These are phyloP conservation scores for Glarea lozoyensis DNA, from an alignment of 495 filamentous ascomycete species.

Conservation along the genomic window DNA sequence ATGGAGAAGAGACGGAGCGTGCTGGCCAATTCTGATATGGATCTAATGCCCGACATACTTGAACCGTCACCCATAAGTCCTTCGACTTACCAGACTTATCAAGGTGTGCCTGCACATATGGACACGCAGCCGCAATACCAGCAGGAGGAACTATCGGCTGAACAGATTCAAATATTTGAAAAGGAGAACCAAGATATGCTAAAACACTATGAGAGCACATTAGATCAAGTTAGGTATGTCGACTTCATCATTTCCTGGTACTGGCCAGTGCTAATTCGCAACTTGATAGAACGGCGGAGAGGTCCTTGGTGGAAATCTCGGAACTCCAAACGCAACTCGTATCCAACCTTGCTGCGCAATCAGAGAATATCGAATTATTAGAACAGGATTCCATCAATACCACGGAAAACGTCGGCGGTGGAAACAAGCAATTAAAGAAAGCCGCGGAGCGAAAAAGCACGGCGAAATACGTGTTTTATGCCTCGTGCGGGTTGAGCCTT, in stretches of 20 bases:
- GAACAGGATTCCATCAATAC: conserved; percentile 77
- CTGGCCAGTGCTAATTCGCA: conserved; percentile 1
- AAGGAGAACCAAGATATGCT: conserved; percentile 90
- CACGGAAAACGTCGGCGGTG: conserved; percentile 74
- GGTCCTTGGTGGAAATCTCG: conserved; percentile 84
- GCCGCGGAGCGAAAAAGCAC: conserved; percentile 74
- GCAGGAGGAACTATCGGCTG: conserved; percentile 58
- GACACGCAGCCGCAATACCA: conserved; percentile 35
- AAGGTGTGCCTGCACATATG: conserved; percentile 19
- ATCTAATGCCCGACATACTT: conserved; percentile 16
- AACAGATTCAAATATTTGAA: conserved; percentile 88
- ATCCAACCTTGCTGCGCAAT: conserved; percentile 73
- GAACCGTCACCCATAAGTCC: conserved; percentile 12
- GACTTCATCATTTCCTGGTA: background rate
- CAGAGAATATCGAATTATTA: conserved; percentile 77
- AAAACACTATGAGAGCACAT: conserved; percentile 79
- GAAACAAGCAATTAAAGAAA: conserved; percentile 85
- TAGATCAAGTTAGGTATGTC: conserved; percentile 85
- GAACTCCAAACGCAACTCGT: conserved; percentile 86
- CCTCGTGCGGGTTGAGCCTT: conserved; percentile 68
- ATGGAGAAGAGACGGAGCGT: conserved; percentile 85
- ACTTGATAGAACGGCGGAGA: conserved; percentile 66
- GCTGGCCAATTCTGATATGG: conserved; percentile 55
- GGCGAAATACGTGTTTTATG: conserved; percentile 83
- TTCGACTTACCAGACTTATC: conserved; percentile 7